Conservation (phyloP, 2,329 filamentous ascomycete species). For the Xylaria polymorpha region DNA sequence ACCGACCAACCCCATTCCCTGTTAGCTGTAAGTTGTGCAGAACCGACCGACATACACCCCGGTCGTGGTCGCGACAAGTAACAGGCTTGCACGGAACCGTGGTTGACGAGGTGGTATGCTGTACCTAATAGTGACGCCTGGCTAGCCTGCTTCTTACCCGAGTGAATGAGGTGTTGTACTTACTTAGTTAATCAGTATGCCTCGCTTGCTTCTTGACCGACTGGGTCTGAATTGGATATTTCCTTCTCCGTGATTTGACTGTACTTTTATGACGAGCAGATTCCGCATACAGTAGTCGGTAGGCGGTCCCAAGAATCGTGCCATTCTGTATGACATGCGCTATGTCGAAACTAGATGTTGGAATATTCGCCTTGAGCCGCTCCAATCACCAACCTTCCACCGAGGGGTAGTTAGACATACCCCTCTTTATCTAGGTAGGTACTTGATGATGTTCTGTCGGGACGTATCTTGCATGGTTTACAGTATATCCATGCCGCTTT, state of each 20-base stretch:
- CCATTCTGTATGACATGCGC: not conserved
- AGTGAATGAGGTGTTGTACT: not conserved
- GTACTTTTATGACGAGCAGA: not conserved
- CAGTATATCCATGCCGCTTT: not conserved
- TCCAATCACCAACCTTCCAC: not conserved
- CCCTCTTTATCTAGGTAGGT: not conserved
- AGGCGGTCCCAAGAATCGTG: not conserved
- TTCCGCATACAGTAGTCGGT: not conserved
- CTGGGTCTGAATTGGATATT: not conserved
- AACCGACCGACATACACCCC: not conserved
- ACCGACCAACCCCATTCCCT: not conserved
- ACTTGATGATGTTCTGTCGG: not conserved
- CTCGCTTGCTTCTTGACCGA: constrained; percentile 1
- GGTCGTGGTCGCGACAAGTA: not conserved
- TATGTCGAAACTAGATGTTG: not conserved
- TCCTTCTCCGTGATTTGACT: not conserved
- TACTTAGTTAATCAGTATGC: not conserved
- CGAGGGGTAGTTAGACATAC: not conserved
- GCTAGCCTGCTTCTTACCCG: not conserved
- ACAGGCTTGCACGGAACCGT: not conserved
- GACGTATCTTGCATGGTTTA: not conserved
- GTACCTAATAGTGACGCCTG: not conserved
- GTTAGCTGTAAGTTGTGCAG: not conserved
- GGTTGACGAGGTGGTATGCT: not conserved
- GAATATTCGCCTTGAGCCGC: not conserved